Percentiles rank a stretch among this genome's conserved stretches.
Evolutionary conservation across 129 eudicot species (phyloP).

Genomic region (Cynara cardunculus): DNA sequence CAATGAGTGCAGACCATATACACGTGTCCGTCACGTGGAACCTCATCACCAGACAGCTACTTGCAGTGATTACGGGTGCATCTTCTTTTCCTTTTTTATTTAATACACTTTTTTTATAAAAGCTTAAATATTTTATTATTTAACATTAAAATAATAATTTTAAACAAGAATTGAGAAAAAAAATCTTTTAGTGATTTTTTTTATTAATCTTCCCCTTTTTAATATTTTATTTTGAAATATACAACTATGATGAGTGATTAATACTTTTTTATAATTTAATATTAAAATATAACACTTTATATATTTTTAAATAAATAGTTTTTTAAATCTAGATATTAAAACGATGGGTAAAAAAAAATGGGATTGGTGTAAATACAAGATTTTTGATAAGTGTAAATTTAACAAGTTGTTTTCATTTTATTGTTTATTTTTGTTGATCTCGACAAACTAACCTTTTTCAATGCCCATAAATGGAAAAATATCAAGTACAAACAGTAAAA

Average conservation of each 20-base stretch:
- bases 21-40: constrained; percentile 26
- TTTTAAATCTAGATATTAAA: not conserved
- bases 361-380: not conserved
- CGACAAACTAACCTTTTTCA: too few species aligned
- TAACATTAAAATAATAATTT: not conserved
- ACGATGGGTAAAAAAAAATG: not conserved
- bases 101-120: not conserved
- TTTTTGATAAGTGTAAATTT: too few species aligned
- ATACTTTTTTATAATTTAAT: not conserved
- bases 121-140: not conserved
- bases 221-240: too few species aligned
- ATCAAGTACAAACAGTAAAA: too few species aligned
- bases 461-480: too few species aligned
- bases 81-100: not conserved
- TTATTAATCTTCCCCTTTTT: too few species aligned
- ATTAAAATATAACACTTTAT: not conserved
- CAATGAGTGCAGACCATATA: not conserved
- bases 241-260: too few species aligned
- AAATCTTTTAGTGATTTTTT: too few species aligned
- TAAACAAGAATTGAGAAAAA: not conserved
- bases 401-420: too few species aligned
- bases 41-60: constrained; percentile 21
- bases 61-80: constrained; percentile 18
- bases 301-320: not conserved
- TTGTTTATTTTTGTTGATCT: too few species aligned